Evolutionary conservation across 257 asterid species (phyloP), one percentile per base, ranked within the genome.

Genomic region (Coffea canephora): DNA sequence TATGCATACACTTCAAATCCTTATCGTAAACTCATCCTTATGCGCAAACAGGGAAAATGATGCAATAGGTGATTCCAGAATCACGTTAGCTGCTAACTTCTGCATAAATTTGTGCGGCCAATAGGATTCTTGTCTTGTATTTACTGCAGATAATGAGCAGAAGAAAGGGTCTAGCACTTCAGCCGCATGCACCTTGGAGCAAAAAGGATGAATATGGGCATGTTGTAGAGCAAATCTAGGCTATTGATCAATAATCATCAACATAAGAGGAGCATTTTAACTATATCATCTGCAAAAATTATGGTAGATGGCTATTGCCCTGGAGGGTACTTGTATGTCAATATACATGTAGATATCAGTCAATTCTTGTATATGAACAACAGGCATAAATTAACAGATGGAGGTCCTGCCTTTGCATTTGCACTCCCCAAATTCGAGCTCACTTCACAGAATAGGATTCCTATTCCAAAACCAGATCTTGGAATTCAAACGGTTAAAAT

Each of bases 381-480:
- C 6, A 23, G 1, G 52, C n/a, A 34, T 49, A 50, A 45, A 62
- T 48, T 8, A 21, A 8, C 2, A 54, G 48, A 75, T 36, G 75
- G 66, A 15, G n/a, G 4, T 16, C 43, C 72, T 11, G 55, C 27
- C 68, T 45, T 55, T 9, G 15, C 71, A 54, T 66, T n/a, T 78
- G 70, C 64, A 48, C 76, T 71, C 25, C 75, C 80, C 55, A 72
- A 31, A 75, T 76, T 76, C 39, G 36, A 50, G 54, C 50, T 78
- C 76, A 54, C 50, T 80, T 41, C 65, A 31, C 77, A 66, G 36
- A 72, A 54, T 78, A 50, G 62, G 43, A 46, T 61, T 72, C 36
- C 10, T 64, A n/a, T 0, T 25, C 27, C 14, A 52, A 72, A 43
- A 46, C 73, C 79, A 73, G 49, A 66, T 18, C 71, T 72, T 72